These are phyloP conservation scores for Fragaria vesca DNA, from an alignment of 306 rosid genomes.

Conservation along the genomic window DNA sequence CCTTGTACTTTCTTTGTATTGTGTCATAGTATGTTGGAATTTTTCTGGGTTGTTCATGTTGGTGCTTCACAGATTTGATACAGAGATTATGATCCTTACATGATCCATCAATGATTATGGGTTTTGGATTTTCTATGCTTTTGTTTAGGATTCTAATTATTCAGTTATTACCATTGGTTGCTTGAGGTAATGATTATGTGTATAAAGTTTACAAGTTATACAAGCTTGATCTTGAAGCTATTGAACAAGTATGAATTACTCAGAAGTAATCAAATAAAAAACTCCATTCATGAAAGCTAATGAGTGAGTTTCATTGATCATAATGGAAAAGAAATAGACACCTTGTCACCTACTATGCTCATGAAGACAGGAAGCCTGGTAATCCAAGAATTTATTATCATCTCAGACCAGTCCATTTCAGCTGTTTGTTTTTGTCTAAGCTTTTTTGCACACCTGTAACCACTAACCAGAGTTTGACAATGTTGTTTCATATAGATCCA, in stretches of 20 bases:
- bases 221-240: neutral
- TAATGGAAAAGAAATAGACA: neutral
- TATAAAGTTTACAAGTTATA: neutral
- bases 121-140: neutral
- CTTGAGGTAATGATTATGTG: neutral
- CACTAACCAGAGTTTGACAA: neutral
- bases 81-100: neutral
- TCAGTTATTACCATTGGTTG: neutral
- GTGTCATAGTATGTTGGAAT: too few relatives aligned
- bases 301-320: too few relatives aligned
- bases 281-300: neutral
- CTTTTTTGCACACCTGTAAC: conserved; percentile 4
- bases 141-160: neutral
- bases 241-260: neutral
- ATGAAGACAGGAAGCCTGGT: neutral
- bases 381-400: neutral
- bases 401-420: neutral
- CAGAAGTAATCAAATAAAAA: neutral
- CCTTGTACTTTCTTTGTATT: neutral
- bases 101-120: neutral
- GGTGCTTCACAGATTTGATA: neutral
- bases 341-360: neutral
- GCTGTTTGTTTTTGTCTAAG: neutral
- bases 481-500: neutral
- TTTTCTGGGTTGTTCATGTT: neutral